Base-by-base conservation (phyloP, 768 basidiomycete genomes). In the Sarcomyxa edulis region DNA sequence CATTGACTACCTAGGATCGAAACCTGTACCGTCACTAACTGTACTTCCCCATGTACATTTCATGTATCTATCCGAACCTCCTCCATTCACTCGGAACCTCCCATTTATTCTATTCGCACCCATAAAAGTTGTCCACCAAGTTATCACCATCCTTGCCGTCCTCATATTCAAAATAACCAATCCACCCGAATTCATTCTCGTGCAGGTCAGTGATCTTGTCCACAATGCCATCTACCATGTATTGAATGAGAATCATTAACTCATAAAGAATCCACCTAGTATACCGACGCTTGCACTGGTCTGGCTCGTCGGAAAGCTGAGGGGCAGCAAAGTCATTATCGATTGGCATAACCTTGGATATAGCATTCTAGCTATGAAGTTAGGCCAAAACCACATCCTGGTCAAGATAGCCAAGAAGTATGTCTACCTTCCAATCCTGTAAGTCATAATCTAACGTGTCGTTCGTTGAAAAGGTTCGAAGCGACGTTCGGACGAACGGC, bases 321-420 rank as follows among this genome's bases (percentile, higher is more conserved):
- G 79, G 12, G 83, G 86, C 3, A 84, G 83, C 48, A 90, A 87
- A 50, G 68, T 99, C 48, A 87, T 99, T 43, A 93, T 99, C 39
- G 96, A 99, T 62, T 99, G 96, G 96, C 96, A 99, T 57, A 99
- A 99, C 58, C 75, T 95, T 18, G 96, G 96, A 12, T 93, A 91
- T 56, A 95, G 81, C 46, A 92, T 98, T 32, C 75, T 99, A 33
- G 85, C 84, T 1, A 60, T 99, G 47, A 84, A 79, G 49, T 63
- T 93, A n/a, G 87, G 91, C 0, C 42, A 66, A 1, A 55, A 59
- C 0, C 87, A 92, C 54, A 57, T 69, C 0, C 69, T 94, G 44
- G 90, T 95, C 27, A 71, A 59, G 46, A 54, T 95, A 15, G 84
- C 90, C 0, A 78, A 76, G 62, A 73, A 74, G 95, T 95, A 48